Evolutionary conservation across 257 asterid genomes (phyloP), one percentile per base, ranked within the genome.

Genomic region (Jasminum sambac): DNA sequence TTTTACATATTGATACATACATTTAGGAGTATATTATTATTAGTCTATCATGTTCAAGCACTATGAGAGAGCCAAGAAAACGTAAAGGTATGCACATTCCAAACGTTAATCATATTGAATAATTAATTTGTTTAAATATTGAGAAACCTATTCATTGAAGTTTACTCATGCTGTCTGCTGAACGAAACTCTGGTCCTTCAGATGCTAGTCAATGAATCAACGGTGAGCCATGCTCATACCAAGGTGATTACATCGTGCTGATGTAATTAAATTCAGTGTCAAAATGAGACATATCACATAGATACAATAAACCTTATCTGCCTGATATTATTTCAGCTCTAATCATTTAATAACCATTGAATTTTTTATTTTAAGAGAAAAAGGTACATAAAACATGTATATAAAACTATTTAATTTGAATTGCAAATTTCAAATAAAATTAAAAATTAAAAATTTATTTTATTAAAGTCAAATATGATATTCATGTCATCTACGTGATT

Each of bases 91-190:
- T 26, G 34, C 62, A 55, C 62, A 21, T 4, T 55, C 10, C 36
- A 24, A 55, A 55, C 36, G 13, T 21, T 55, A 55, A 55, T 55
- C 62, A 55, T 55, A 55, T 55, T 55, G 36, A 55, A 55, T 55
- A 13, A 55, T 55, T 8, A 55, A 19, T 21, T 21, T 55, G 62
- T 55, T 55, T 55, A 55, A 6, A 50, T 17, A 50, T 50, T n/a
- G 2, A 8, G 62, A 55, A 55, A 55, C 62, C 5, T 21, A 55
- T 12, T 55, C 12, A 55, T 55, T 23, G 14, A 23, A 55, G 14
- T 55, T 55, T 10, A 52, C 8, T 8, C 60, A 46, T 23, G 62
- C 2, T 0, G 6, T 55, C 36, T 19, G 21, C 4, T 55, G 8
- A 21, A 1, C 5, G 21, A 9, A 23, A 19, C 34, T 21, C 9